Base-by-base conservation (phyloP, 2,329 filamentous ascomycete species). In the Didymella pinodella region DNA sequence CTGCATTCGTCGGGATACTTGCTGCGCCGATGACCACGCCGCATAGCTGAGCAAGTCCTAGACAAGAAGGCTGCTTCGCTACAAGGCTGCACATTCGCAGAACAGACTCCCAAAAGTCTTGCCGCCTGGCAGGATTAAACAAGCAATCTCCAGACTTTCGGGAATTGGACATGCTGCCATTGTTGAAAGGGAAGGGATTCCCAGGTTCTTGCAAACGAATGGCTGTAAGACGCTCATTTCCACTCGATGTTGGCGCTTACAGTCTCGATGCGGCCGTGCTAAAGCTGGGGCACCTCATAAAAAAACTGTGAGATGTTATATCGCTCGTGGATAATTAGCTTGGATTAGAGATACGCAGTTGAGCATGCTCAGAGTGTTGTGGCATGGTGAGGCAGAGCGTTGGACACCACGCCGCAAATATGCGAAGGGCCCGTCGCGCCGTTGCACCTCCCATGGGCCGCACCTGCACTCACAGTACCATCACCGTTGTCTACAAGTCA, bases 91-190 rank as follows among this genome's bases (percentile, higher is more conserved):
- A 47, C 16, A 22, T 28, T 50, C 34, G 46, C 50, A 47, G 34
- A 36, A 54, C 22, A 26, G 41, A 14, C 16, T 22, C 31, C 32
- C 31, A 49, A 0, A 22, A 14, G 18, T 14, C 11, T 40, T 16
- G 31, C 48, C 29, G 28, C 46, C 16, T 20, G 10, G 51, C 32
- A 54, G 50, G 50, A 47, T 59, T 51, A 59, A 59, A 54, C 45
- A 31, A 16, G 31, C 14, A 59, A 50, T 54, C 32, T 59, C 40
- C 41, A 47, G 46, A 44, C 14, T 38, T 25, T 47, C 50, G 46
- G 46, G 34, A 43, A 29, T 10, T 11, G 11, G 1, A 32, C n/a
- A 20, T 40, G 25, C 32, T 54, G 38, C 16, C 20, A 5, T 32
- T 10, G 18, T 38, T 10, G 12, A 32, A 34, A 25, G 41, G 26